Evolutionary conservation across 371 early-diverging fungal species (phyloP).

Genomic region (Rhizopus microsporus): DNA sequence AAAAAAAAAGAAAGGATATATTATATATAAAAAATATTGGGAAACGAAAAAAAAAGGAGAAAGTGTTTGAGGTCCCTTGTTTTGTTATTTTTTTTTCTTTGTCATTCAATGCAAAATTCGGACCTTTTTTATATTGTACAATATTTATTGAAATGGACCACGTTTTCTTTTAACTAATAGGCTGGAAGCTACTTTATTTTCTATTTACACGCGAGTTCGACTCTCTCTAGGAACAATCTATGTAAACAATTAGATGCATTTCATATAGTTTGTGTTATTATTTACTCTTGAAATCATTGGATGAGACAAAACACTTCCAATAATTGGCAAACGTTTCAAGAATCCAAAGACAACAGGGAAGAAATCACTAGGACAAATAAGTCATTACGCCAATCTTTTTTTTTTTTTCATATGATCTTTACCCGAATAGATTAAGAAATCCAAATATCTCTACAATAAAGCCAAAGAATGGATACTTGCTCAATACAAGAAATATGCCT

Average conservation of each 20-base stretch:
- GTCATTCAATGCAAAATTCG: slow-evolving; percentile 4
- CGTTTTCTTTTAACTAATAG: no score
- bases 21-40: slow-evolving; percentile 1
- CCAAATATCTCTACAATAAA: slow-evolving; percentile 91
- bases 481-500: slow-evolving; percentile 89
- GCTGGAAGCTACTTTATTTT: no score
- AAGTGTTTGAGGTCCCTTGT: slow-evolving; percentile 6
- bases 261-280: background rate
- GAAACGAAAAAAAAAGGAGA: slow-evolving; percentile 6
- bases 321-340: slow-evolving; percentile 83
- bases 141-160: no score
- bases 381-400: slow-evolving; percentile 1
- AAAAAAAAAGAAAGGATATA: slow-evolving; percentile 4
- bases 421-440: slow-evolving; percentile 96
- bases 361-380: slow-evolving; percentile 75
- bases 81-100: background rate
- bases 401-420: slow-evolving; percentile 19
- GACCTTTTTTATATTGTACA: background rate
- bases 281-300: slow-evolving; percentile 80
- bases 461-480: slow-evolving; percentile 90
- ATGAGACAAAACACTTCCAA: slow-evolving; percentile 82
- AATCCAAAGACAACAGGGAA: slow-evolving; percentile 92
- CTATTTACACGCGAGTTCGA: slow-evolving; percentile 33
- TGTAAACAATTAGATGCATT: background rate
- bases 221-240: slow-evolving; percentile 32